phyloP scores from a whole-genome alignment of 441 rosid species.

The Breynia disticha region DNA sequence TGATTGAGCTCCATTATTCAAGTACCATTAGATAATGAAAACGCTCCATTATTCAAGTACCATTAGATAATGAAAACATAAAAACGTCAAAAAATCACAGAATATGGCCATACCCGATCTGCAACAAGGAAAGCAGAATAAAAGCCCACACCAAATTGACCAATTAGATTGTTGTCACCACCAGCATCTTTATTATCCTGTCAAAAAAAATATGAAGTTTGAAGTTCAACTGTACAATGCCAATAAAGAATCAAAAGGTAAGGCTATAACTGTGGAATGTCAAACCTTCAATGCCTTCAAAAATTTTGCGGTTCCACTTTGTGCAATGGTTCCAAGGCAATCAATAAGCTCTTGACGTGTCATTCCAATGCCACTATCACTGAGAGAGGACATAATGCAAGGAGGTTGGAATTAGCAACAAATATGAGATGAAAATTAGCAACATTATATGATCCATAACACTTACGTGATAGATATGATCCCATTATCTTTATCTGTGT shows the following conservation, averaged over 20 bases:
- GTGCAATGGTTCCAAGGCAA: conserved; percentile 93
- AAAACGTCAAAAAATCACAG: not conserved
- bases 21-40: not conserved
- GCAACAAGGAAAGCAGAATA: conserved; percentile 90
- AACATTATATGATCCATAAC: not conserved
- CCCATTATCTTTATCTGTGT: conserved; percentile 77
- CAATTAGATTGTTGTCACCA: conserved; percentile 72
- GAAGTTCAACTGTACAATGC: not conserved
- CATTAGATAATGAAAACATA: not conserved
- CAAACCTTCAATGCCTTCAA: conserved; percentile 79
- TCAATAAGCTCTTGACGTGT: conserved; percentile 81
- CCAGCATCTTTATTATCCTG: conserved; percentile 90
- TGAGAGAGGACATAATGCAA: conserved; percentile 24
- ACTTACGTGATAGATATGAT: conserved; percentile 58
- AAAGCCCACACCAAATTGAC: conserved; percentile 98
- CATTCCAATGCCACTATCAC: conserved; percentile 95
- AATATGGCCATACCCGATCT: conserved; percentile 41
- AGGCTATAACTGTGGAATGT: not conserved
- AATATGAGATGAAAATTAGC: conserved; percentile 1
- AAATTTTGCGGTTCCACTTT: conserved; percentile 95
- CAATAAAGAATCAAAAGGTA: not conserved
- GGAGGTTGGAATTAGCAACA: conserved; percentile 6
- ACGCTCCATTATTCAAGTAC: conserved; percentile 1
- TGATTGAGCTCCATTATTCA: not conserved
- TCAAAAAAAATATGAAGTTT: conserved; percentile 16